These are phyloP conservation scores for Starmera caribaea DNA, from an alignment of 805 yeast species.

Conservation along the genomic window DNA sequence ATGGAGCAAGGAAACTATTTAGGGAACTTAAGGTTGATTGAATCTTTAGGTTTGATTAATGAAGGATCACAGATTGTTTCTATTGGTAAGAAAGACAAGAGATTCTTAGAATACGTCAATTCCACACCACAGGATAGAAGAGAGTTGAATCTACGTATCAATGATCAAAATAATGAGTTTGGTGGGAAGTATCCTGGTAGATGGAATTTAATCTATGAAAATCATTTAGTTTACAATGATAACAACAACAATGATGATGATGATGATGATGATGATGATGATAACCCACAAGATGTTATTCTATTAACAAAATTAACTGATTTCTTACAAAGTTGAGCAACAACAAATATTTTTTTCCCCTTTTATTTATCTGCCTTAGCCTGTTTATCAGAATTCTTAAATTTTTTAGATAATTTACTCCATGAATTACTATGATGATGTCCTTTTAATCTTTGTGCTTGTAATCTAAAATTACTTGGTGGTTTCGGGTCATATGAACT, in stretches of 20 bases:
- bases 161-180: slow-evolving; percentile 16
- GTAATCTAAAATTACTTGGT: slow-evolving; percentile 1
- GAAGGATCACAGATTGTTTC: slow-evolving; percentile 31
- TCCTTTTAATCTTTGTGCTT: too few relatives aligned
- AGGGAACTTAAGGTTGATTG: slow-evolving; percentile 33
- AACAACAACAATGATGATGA: slow-evolving; percentile 2
- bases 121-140: slow-evolving; percentile 28
- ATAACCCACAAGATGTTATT: not conserved
- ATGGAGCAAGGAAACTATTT: slow-evolving; percentile 34
- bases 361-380: too few relatives aligned
- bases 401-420: too few relatives aligned
- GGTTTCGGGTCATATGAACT: slow-evolving; percentile 9
- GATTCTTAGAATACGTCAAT: slow-evolving; percentile 23
- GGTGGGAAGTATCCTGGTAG: slow-evolving; percentile 25
- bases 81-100: slow-evolving; percentile 32
- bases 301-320: slow-evolving; percentile 11
- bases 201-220: slow-evolving; percentile 32
- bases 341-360: too few relatives aligned
- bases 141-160: slow-evolving; percentile 15
- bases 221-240: slow-evolving; percentile 15
- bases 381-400: too few relatives aligned
- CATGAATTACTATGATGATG: too few relatives aligned
- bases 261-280: slow-evolving; percentile 5
- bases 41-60: slow-evolving; percentile 27
- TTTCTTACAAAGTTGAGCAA: slow-evolving; percentile 4